A percentile compares a stretch with the other conserved stretches of the same genome.
Conservation (phyloP, 1,284 basidiomycete genomes). For the Naganishia albida region DNA sequence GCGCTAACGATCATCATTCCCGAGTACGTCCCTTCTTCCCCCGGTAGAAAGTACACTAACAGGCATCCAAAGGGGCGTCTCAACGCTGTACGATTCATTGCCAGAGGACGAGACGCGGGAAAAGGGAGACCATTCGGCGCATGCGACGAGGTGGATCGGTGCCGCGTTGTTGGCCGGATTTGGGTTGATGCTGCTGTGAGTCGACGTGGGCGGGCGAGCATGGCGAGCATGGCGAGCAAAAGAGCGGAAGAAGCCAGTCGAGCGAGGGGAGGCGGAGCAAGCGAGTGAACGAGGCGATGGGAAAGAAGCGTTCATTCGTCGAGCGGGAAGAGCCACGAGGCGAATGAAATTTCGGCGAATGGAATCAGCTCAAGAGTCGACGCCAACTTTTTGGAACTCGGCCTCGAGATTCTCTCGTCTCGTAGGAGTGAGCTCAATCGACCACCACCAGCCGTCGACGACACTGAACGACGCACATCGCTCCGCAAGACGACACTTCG, state of each 20-base stretch:
- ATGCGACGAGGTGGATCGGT: slow-evolving; percentile 62
- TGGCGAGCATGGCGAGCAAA: not conserved
- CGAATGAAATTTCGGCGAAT: no score
- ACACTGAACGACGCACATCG: no score
- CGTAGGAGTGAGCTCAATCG: no score
- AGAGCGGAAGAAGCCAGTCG: no score
- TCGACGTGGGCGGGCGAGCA: slow-evolving; percentile 46
- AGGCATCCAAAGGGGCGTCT: slow-evolving; percentile 55
- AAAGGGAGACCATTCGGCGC: slow-evolving; percentile 35
- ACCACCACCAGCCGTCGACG: no score
- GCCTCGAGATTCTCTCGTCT: no score
- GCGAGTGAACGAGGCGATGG: not conserved
- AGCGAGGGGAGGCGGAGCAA: not conserved
- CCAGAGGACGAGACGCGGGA: slow-evolving; percentile 49
- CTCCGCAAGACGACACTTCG: no score
- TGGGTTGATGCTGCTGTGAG: slow-evolving; percentile 74
- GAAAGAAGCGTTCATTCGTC: no score
- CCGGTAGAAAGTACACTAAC: not conserved
- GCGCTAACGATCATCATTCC: slow-evolving; percentile 88
- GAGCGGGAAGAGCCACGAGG: no score
- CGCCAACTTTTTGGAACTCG: no score
- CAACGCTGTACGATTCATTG: slow-evolving; percentile 49
- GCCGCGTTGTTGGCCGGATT: slow-evolving; percentile 77
- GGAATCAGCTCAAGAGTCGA: no score
- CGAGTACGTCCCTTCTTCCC: slow-evolving; percentile 62